Conservation (phyloP, 495 filamentous ascomycete species). For the Aspergillus steynii region DNA sequence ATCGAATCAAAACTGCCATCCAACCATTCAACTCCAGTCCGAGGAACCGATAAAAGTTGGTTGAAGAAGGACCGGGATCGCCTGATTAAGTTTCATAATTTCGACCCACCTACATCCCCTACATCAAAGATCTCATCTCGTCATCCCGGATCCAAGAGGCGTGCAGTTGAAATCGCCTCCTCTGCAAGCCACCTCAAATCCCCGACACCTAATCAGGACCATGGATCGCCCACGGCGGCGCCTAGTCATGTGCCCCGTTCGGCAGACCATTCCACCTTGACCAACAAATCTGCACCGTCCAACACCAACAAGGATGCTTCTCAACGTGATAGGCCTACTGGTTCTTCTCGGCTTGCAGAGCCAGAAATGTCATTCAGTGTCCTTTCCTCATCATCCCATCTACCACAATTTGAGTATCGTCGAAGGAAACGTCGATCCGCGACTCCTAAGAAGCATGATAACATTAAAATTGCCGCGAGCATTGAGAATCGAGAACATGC, state of each 20-base stretch:
- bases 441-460: slow-evolving; percentile 3
- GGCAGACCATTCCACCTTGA: not conserved
- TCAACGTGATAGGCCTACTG: not conserved
- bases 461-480: slow-evolving; percentile 3
- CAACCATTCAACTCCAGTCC: slow-evolving; percentile 3
- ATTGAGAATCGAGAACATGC: not conserved
- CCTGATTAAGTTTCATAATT: slow-evolving; percentile 29
- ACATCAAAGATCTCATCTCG: slow-evolving; percentile 29
- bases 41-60: slow-evolving; percentile 29
- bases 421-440: slow-evolving; percentile 18
- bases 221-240: not conserved
- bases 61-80: slow-evolving; percentile 39
- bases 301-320: slow-evolving; percentile 1
- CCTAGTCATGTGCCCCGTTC: not conserved
- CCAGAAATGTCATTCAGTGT: slow-evolving; percentile 33
- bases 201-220: not conserved
- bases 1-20: slow-evolving; percentile 6
- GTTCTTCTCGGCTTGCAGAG: slow-evolving; percentile 1
- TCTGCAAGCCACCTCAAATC: not conserved
- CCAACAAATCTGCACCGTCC: slow-evolving; percentile 3
- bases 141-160: slow-evolving; percentile 16
- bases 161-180: not conserved
- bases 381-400: slow-evolving; percentile 43
- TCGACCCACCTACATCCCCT: slow-evolving; percentile 47
- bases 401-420: slow-evolving; percentile 51